These are phyloP conservation scores for Thinopyrum obtusiflorum DNA, from an alignment of 202 grass and related monocot genomes.

Conservation along the genomic window DNA sequence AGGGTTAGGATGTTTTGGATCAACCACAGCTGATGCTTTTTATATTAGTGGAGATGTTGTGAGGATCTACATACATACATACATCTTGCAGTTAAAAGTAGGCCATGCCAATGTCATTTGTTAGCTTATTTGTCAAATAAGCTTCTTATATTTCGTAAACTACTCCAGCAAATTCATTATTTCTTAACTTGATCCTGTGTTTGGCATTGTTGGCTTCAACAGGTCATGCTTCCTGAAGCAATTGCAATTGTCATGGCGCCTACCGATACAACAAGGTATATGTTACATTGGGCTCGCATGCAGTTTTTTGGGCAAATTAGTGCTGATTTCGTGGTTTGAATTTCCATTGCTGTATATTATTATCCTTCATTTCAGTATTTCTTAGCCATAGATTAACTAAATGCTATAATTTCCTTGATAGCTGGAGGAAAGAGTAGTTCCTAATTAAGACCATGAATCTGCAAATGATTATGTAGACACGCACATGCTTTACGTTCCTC, in stretches of 20 bases:
- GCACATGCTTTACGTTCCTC: not conserved
- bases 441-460: not conserved
- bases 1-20: not conserved
- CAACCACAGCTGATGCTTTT: not conserved
- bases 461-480: not conserved
- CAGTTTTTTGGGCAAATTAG: not conserved
- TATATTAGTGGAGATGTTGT: not conserved
- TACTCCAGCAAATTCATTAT: not conserved
- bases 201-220: constrained; percentile 20
- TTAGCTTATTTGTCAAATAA: constrained; percentile 16
- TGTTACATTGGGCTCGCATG: not conserved
- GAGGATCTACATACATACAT: not conserved
- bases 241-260: constrained; percentile 99
- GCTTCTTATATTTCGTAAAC: constrained; percentile 13
- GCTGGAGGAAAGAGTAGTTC: not conserved
- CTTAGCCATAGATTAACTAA: not conserved
- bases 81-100: not conserved
- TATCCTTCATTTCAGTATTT: not conserved
- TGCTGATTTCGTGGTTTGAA: not conserved
- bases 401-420: not conserved
- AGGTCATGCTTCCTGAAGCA: constrained; percentile 98
- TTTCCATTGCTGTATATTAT: not conserved
- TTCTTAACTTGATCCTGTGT: constrained; percentile 11
- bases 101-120: not conserved
- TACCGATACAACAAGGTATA: constrained; percentile 88